Conservation (phyloP, 352 stramenopile species). For the Elongisporangium anandrum region DNA sequence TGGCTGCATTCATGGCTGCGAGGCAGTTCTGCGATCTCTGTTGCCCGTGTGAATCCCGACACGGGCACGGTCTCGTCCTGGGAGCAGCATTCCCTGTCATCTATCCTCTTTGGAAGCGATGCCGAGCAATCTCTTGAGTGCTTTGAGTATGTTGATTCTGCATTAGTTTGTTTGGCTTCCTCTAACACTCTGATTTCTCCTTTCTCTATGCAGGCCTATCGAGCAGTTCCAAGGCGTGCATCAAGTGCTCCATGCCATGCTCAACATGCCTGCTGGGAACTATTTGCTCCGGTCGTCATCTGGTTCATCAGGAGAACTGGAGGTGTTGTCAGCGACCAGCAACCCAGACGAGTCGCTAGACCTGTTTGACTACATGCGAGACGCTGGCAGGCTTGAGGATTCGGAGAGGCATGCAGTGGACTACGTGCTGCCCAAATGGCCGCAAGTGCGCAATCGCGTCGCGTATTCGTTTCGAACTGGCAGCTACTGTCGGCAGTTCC, state of each 20-base stretch:
- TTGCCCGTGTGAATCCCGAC: conserved; percentile 39
- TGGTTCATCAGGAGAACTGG: conserved; percentile 1
- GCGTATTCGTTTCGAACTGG: conserved; percentile 58
- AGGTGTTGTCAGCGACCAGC: conserved; percentile 6
- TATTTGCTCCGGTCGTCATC: conserved; percentile 22
- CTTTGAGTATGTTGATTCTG: conserved; percentile 53
- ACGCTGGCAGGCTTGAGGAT: neutral
- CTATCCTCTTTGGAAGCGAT: conserved; percentile 38
- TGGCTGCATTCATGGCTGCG: conserved; percentile 82
- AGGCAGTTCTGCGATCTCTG: conserved; percentile 43
- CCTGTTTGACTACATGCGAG: conserved; percentile 31
- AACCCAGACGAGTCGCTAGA: conserved; percentile 17
- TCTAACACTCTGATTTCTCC: neutral
- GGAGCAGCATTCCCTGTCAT: conserved; percentile 38
- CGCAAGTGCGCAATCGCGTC: conserved; percentile 31
- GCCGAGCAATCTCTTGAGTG: conserved; percentile 23
- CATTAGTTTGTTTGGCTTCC: neutral
- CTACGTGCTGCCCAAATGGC: conserved; percentile 37
- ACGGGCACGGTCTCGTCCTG: conserved; percentile 29
- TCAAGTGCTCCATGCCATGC: conserved; percentile 19
- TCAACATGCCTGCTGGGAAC: conserved; percentile 28
- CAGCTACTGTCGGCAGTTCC: conserved; percentile 48
- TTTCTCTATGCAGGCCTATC: conserved; percentile 18
- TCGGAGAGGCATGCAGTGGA: conserved; percentile 4
- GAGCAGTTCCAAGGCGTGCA: conserved; percentile 32